These are phyloP conservation scores for Neospora caninum DNA, from an alignment of 169 alveolate genomes.

Conservation along the genomic window DNA sequence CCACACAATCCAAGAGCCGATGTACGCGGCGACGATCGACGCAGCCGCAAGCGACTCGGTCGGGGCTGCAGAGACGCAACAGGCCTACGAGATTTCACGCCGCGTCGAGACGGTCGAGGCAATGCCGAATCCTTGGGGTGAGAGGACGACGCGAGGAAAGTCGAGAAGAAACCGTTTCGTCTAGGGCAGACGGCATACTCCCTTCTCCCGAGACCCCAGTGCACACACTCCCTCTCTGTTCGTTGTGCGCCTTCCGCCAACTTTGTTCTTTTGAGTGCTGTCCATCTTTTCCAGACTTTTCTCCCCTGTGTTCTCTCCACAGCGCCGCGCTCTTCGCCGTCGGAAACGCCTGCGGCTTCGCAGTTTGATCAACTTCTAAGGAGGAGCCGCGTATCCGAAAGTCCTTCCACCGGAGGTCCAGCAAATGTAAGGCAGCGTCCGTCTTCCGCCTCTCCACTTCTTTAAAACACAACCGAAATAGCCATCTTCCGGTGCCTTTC, in stretches of 20 bases:
- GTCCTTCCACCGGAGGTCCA: too few relatives aligned
- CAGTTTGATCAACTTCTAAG: neutral
- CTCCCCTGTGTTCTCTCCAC: neutral
- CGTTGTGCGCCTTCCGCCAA: neutral
- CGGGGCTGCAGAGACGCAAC: neutral
- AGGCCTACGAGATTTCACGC: neutral
- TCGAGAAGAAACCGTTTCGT: neutral
- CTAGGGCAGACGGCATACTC: neutral
- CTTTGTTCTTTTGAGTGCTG: neutral
- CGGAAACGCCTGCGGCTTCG: neutral
- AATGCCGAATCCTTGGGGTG: conserved; percentile 71
- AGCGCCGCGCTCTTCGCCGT: neutral
- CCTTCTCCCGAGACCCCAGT: too few relatives aligned
- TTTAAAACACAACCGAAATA: too few relatives aligned
- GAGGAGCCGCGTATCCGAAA: neutral
- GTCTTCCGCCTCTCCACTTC: too few relatives aligned
- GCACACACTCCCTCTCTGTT: too few relatives aligned
- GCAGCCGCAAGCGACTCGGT: neutral
- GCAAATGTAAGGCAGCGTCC: too few relatives aligned
- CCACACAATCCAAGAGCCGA: conserved; percentile 78
- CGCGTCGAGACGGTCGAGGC: conserved; percentile 32
- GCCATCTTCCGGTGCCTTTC: too few relatives aligned
- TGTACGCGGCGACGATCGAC: conserved; percentile 76
- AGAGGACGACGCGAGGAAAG: neutral
- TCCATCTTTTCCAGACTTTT: neutral